Evolutionary conservation across 352 stramenopile genomes (phyloP), one percentile per base, ranked within the genome.

Genomic region (Pythium phragmitis): DNA sequence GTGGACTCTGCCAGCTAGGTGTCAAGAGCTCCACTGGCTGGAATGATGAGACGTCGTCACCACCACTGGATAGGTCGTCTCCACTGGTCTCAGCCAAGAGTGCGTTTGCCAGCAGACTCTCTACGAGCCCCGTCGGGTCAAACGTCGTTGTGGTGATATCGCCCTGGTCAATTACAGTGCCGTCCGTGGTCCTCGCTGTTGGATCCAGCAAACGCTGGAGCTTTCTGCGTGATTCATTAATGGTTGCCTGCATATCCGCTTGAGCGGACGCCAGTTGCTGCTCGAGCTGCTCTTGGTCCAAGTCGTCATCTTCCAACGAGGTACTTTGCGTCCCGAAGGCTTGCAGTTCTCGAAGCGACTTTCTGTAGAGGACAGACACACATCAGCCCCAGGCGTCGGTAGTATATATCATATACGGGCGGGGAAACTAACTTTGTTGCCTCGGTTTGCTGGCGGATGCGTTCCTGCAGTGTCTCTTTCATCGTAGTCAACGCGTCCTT

Each of bases 361-460:
- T 62, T 23, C 77, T 85, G 36, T 41, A 41, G 3, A 51, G 2
- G 34, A 57, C 13, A 49, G 9, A 54, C 30, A 61, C 2, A 43
- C 16, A 42, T 36, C 19, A 19, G 50, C 19, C 26, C 7, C n/a
- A 37, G 17, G 12, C 17, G 45, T 50, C 8, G 8, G 21, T 30
- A 12, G 8, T 34, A 11, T 23, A 3, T 28, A 51, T 19, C 33
- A 42, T 26, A 23, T 11, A 16, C 6, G 7, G 11, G 0, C 9
- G 34, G 17, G 6, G 39, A 45, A 45, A 11, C 19, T 17, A 23
- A 88, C 79, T 73, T 88, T 2, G 79, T 88, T 23, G 57, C 51
- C 3, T 76, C 67, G 5, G 87, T 73, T 55, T 89, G 77, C 3
- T 70, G 49, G 46, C 76, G 74, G 28, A 89, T 84, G 9, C 77